phyloP scores from a whole-genome alignment of 768 basidiomycete genomes.

The Rhizopogon salebrosus region DNA sequence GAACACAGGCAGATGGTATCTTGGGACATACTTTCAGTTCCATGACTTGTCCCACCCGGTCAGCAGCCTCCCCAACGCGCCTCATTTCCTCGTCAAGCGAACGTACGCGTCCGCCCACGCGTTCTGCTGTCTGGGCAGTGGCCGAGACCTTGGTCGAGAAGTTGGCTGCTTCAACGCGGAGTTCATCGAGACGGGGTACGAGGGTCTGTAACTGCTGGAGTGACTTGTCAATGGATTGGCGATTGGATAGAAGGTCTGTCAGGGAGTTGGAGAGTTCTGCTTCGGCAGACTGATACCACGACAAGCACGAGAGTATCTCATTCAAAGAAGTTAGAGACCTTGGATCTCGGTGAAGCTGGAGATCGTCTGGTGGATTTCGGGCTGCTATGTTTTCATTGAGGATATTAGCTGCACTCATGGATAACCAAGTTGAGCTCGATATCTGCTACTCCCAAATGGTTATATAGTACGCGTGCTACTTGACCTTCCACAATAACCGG shows the following conservation, averaged over 20 bases:
- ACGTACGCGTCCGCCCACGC: constrained; percentile 89
- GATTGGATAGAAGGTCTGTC: constrained; percentile 61
- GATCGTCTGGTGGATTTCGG: background rate
- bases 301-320: constrained; percentile 71
- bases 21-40: constrained; percentile 74
- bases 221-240: constrained; percentile 59
- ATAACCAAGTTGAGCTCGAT: background rate
- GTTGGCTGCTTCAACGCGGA: constrained; percentile 50
- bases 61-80: constrained; percentile 83
- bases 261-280: constrained; percentile 70
- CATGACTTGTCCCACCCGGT: constrained; percentile 88
- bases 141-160: constrained; percentile 55
- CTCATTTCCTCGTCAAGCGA: constrained; percentile 91
- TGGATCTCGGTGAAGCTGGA: constrained; percentile 15
- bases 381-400: background rate
- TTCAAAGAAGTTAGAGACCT: constrained; percentile 52
- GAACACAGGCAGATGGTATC: constrained; percentile 28
- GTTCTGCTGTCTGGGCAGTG: constrained; percentile 77
- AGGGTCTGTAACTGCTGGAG: constrained; percentile 59
- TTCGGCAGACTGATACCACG: constrained; percentile 73
- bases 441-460: too few relatives aligned
- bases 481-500: too few relatives aligned
- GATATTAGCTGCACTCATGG: constrained; percentile 7
- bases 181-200: constrained; percentile 55
- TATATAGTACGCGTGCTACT: too few relatives aligned